Conservation (phyloP, 2,329 filamentous ascomycete species). For the Colletotrichum tabaci region DNA sequence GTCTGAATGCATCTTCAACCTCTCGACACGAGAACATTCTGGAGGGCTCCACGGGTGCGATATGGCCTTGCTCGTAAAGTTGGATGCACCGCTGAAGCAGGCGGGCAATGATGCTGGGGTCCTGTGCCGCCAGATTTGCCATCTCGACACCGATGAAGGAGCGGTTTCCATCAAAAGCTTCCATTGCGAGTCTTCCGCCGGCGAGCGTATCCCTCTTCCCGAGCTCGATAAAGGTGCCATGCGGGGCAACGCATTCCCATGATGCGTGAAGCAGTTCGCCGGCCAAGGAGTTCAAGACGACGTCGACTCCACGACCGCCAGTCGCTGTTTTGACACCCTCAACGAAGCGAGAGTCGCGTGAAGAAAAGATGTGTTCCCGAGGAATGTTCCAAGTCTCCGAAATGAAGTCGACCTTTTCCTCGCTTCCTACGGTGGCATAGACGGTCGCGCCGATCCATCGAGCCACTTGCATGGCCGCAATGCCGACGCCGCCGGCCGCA, state of each 20-base stretch:
- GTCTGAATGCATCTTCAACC: not conserved
- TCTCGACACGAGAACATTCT: not conserved
- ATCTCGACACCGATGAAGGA: conserved; percentile 55
- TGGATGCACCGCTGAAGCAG: not conserved
- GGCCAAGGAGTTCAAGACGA: conserved; percentile 59
- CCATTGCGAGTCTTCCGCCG: conserved; percentile 60
- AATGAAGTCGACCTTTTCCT: conserved; percentile 45
- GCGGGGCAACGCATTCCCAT: conserved; percentile 61
- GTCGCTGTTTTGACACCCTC: conserved; percentile 49
- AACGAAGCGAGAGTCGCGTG: conserved; percentile 51
- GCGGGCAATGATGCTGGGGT: conserved; percentile 20
- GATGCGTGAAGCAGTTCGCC: conserved; percentile 59
- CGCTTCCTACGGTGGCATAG: conserved; percentile 49
- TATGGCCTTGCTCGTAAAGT: not conserved
- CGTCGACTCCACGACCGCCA: conserved; percentile 51
- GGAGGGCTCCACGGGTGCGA: not conserved
- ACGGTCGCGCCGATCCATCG: conserved; percentile 27
- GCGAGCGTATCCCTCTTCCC: conserved; percentile 60
- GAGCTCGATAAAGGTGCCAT: conserved; percentile 62
- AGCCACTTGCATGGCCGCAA: conserved; percentile 26
- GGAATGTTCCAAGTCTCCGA: not conserved
- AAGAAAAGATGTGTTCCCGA: conserved; percentile 51
- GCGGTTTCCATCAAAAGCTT: conserved; percentile 57
- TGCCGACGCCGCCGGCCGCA: conserved; percentile 30
- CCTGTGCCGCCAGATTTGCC: conserved; percentile 31